Evolutionary conservation across 257 asterid species (phyloP), one percentile per base, ranked within the genome.

Genomic region (Agastache rugosa): DNA sequence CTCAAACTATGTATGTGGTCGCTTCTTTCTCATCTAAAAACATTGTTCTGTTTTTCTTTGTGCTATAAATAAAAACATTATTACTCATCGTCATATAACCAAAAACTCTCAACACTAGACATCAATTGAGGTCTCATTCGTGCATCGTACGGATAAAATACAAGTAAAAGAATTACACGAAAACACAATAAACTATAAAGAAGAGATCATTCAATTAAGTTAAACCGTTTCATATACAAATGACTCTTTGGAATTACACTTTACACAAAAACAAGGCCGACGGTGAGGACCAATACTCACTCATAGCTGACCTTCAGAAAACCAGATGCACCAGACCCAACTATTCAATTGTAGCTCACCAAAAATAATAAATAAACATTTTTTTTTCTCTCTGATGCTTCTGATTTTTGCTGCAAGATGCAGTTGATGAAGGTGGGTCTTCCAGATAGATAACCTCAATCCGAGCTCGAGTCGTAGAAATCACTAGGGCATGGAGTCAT

Each of bases 401-500:
- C 73, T 48, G 77, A 70, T 72, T 22, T 80, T 67, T 15, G 69
- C 78, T 65, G 76, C 74, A 62, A 3, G 76, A 75, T 64, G 78
- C 80, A 67, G 81, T 74, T 25, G 86, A 62, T 67, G 81, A 53
- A 44, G 31, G 11, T 19, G 50, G 47, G 9, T 15, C 78, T 58
- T 71, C 69, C 69, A 39, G 12, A 56, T 44, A 34, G 29, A 69
- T 20, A 62, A 78, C 80, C 71, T 91, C 82, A 91, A 54, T 91
- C 97, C 0, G 96, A 91, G 85, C 76, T 80, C 1, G 97, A 93
- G 76, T 93, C 98, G 19, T 93, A 93, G 86, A 93, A 91, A 71
- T 89, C 98, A 73, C 98, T 91, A 11, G 97, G 97, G 84, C 96
- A 91, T 4, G 98, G 97, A 14, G 96, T 93, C 86, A 83, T 87